These are phyloP conservation scores for Fusarium nurragi DNA, from an alignment of 2,329 filamentous ascomycete genomes.

Conservation along the genomic window DNA sequence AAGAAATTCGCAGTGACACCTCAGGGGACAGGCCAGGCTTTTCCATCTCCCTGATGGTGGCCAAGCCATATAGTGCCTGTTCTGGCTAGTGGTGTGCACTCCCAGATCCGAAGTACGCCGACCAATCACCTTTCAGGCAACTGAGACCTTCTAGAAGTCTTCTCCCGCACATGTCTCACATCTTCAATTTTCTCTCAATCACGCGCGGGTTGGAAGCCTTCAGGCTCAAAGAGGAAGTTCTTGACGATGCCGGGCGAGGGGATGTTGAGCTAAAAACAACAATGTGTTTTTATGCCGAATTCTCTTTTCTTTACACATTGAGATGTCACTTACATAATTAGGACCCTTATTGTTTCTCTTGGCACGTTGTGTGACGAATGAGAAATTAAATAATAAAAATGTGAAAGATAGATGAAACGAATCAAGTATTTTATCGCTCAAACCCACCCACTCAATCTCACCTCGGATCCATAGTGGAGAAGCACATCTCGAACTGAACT, in stretches of 20 bases:
- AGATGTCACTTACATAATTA: neutral
- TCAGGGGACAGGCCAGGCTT: neutral
- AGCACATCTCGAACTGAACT: slow-evolving; percentile 6
- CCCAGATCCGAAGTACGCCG: neutral
- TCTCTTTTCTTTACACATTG: neutral
- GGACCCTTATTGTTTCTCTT: neutral
- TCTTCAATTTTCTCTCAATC: slow-evolving; percentile 20
- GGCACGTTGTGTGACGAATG: neutral
- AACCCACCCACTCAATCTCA: slow-evolving; percentile 12
- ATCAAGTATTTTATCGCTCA: slow-evolving; percentile 26
- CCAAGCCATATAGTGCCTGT: neutral
- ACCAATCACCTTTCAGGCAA: slow-evolving; percentile 14
- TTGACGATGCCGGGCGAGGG: neutral
- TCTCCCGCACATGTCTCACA: slow-evolving; percentile 36
- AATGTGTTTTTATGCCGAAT: slow-evolving; percentile 6
- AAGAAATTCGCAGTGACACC: neutral
- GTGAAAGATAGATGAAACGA: neutral
- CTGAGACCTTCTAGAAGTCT: slow-evolving; percentile 40
- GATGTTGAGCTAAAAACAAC: neutral
- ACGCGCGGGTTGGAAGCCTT: slow-evolving; percentile 15
- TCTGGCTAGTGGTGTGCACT: slow-evolving; percentile 18
- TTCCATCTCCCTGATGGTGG: neutral
- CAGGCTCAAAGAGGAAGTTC: slow-evolving; percentile 16
- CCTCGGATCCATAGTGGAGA: slow-evolving; percentile 11
- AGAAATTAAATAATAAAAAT: slow-evolving; percentile 2